phyloP scores from a whole-genome alignment of 768 basidiomycete species.

The Cystofilobasidium macerans region DNA sequence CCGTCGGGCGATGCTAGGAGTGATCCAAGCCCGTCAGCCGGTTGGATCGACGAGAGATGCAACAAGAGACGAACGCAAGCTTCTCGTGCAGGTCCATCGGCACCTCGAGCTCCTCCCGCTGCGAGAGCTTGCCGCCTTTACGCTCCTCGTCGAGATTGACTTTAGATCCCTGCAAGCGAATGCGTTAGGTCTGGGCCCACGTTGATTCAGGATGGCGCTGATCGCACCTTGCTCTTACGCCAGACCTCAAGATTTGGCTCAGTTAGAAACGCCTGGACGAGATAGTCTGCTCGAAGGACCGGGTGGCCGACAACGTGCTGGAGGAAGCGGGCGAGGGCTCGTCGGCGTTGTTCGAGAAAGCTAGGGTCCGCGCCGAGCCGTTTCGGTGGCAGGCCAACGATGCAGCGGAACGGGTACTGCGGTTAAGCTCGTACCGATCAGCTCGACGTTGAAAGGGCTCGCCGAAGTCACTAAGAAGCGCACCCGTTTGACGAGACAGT shows the following conservation, averaged over 20 bases:
- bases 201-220: neutral
- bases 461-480: slow-evolving; percentile 35
- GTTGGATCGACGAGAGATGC: neutral
- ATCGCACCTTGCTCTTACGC: slow-evolving; percentile 48
- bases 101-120: slow-evolving; percentile 75
- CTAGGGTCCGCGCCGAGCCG: slow-evolving; percentile 79
- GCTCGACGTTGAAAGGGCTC: neutral
- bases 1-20: slow-evolving; percentile 55
- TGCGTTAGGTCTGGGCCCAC: too few species aligned
- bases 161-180: slow-evolving; percentile 42
- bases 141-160: slow-evolving; percentile 84
- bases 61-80: slow-evolving; percentile 47
- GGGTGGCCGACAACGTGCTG: slow-evolving; percentile 87
- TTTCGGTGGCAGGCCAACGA: slow-evolving; percentile 81
- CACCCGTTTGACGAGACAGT: slow-evolving; percentile 55
- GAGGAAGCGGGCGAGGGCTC: slow-evolving; percentile 67
- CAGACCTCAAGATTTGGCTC: slow-evolving; percentile 76
- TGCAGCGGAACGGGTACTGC: slow-evolving; percentile 66
- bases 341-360: slow-evolving; percentile 79
- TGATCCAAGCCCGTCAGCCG: too few species aligned
- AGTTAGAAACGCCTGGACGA: slow-evolving; percentile 67
- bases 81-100: slow-evolving; percentile 88
- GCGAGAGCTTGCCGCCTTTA: slow-evolving; percentile 36
- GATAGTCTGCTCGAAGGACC: slow-evolving; percentile 72
- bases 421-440: neutral